Evolutionary conservation across 768 basidiomycete species (phyloP).

Genomic region (Calvatia gigantea): DNA sequence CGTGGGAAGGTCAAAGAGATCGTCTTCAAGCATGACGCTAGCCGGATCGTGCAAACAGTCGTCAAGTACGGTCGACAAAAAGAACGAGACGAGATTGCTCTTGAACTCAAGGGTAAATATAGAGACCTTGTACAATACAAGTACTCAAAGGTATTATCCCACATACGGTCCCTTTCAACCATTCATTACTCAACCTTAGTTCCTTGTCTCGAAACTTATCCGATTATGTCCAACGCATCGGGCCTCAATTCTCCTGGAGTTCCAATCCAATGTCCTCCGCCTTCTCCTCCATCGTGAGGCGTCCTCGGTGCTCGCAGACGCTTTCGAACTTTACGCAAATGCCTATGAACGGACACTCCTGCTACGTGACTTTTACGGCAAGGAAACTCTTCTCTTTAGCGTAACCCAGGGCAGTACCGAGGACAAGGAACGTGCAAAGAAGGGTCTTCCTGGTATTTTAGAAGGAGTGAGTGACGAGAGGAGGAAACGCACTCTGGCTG

Average conservation of each 20-base stretch:
- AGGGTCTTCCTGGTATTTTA: conserved; percentile 66
- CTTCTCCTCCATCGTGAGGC: conserved; percentile 86
- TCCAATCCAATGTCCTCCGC: conserved; percentile 71
- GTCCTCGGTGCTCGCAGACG: conserved; percentile 77
- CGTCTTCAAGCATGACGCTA: conserved; percentile 89
- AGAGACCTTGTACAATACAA: conserved; percentile 78
- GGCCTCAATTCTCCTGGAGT: conserved; percentile 70
- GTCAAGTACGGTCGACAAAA: conserved; percentile 77
- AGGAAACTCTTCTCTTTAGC: conserved; percentile 75
- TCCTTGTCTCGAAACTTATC: conserved; percentile 78
- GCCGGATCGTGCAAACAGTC: conserved; percentile 76
- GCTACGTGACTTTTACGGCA: conserved; percentile 87
- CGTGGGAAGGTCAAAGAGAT: conserved; percentile 83
- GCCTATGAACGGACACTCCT: conserved; percentile 80
- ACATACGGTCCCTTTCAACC: background rate
- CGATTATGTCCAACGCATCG: conserved; percentile 74
- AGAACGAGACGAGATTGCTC: conserved; percentile 78
- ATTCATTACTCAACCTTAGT: conserved; percentile 37
- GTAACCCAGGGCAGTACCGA: conserved; percentile 50
- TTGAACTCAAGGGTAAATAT: conserved; percentile 79
- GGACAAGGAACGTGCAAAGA: conserved; percentile 62
- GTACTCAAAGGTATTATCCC: conserved; percentile 79
- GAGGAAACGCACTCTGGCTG: conserved; percentile 58
- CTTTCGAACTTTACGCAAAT: conserved; percentile 85
- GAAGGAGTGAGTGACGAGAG: conserved; percentile 62